phyloP scores from a whole-genome alignment of 2,329 filamentous ascomycete species.

The Drechmeria coniospora region DNA sequence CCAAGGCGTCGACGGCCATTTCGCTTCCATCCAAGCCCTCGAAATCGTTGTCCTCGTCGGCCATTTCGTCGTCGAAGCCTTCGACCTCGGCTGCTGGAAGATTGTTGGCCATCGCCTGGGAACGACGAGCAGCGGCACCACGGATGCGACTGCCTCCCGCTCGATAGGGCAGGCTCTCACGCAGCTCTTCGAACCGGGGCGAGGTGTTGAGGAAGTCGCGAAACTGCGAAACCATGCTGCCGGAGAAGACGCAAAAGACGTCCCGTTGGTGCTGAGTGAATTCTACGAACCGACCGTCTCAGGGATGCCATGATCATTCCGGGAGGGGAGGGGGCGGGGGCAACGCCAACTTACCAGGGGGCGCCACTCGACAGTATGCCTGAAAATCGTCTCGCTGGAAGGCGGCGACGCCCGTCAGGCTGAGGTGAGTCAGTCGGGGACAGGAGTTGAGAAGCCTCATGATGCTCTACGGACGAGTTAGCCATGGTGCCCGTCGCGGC shows the following conservation, averaged over 20 bases:
- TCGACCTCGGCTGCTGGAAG: slow-evolving; percentile 14
- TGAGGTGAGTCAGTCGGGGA: slow-evolving; percentile 82
- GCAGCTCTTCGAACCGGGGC: slow-evolving; percentile 28
- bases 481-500: slow-evolving; percentile 1
- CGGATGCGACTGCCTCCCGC: slow-evolving; percentile 4
- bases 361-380: slow-evolving; percentile 72
- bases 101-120: slow-evolving; percentile 7
- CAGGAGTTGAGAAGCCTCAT: slow-evolving; percentile 80
- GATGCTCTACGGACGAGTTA: slow-evolving; percentile 51
- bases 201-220: slow-evolving; percentile 59
- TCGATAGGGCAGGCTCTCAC: slow-evolving; percentile 15
- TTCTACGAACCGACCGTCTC: too few species aligned
- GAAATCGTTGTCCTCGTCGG: slow-evolving; percentile 28
- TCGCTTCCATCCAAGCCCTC: slow-evolving; percentile 24
- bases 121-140: slow-evolving; percentile 5
- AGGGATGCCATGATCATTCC: too few species aligned
- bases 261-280: slow-evolving; percentile 92
- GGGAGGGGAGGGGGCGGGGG: too few species aligned
- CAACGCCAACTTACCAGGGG: slow-evolving; percentile 37
- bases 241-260: slow-evolving; percentile 96
- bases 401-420: slow-evolving; percentile 81
- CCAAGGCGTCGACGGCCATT: slow-evolving; percentile 19
- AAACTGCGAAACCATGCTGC: slow-evolving; percentile 62
- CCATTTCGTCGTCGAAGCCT: slow-evolving; percentile 26
- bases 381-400: slow-evolving; percentile 79